Evolutionary conservation across 495 filamentous ascomycete genomes (phyloP).

Genomic region (Acidiella bohemica): DNA sequence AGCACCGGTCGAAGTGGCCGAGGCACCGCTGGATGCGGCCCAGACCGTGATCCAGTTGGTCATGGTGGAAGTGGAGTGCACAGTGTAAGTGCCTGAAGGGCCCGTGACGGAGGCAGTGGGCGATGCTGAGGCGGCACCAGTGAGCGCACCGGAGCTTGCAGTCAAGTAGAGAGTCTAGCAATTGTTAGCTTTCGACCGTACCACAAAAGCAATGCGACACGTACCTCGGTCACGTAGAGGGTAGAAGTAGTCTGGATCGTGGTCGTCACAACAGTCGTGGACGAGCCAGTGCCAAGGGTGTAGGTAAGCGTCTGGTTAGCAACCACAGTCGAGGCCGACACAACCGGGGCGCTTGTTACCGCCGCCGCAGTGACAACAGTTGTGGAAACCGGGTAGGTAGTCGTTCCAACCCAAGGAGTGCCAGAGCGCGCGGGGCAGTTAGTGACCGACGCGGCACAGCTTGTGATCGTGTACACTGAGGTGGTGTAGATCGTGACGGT

Average conservation of each 20-base stretch:
- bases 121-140: neutral
- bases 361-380: too few relatives aligned
- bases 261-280: conserved; percentile 10
- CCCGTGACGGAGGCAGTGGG: neutral
- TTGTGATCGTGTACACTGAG: too few relatives aligned
- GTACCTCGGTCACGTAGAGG: conserved; percentile 12
- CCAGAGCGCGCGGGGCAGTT: too few relatives aligned
- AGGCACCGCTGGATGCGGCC: conserved; percentile 2
- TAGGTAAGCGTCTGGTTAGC: too few relatives aligned
- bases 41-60: conserved; percentile 17
- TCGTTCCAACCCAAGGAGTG: too few relatives aligned
- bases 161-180: conserved; percentile 12
- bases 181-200: too few relatives aligned
- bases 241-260: conserved; percentile 14
- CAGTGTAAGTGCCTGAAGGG: neutral
- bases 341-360: too few relatives aligned
- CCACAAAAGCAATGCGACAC: neutral
- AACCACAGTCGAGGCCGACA: too few relatives aligned
- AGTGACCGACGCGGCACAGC: too few relatives aligned
- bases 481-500: conserved; percentile 8
- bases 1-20: neutral
- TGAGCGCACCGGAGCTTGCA: neutral
- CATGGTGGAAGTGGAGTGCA: conserved; percentile 12
- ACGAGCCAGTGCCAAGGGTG: conserved; percentile 11
- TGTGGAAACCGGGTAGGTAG: too few relatives aligned